Conservation (phyloP, 2,329 filamentous ascomycete genomes). For the Phyllosticta ampelicida region DNA sequence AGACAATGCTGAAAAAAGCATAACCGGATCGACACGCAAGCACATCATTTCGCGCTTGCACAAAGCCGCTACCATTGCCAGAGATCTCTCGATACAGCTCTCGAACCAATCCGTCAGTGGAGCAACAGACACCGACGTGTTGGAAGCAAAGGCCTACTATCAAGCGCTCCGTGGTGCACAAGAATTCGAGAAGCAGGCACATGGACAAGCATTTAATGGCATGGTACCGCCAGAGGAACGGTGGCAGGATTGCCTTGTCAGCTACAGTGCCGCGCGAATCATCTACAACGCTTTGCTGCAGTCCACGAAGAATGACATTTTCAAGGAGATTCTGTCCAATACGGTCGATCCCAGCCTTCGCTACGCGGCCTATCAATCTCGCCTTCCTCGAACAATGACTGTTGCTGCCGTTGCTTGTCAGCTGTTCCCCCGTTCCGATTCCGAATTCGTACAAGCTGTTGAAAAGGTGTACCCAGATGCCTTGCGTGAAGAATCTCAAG, state of each 20-base stretch:
- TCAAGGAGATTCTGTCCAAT: conserved; percentile 74
- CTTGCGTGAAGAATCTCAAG: conserved; percentile 37
- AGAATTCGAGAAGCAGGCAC: conserved; percentile 71
- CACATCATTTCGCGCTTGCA: conserved; percentile 82
- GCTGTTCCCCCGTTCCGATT: conserved; percentile 59
- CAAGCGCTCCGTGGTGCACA: conserved; percentile 65
- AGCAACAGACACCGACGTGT: conserved; percentile 58
- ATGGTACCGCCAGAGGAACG: conserved; percentile 28
- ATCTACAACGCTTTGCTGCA: conserved; percentile 70
- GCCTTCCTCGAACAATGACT: conserved; percentile 74
- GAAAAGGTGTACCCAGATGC: conserved; percentile 54
- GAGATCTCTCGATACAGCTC: conserved; percentile 56
- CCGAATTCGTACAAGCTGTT: conserved; percentile 53
- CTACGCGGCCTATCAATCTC: conserved; percentile 86
- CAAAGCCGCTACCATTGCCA: conserved; percentile 65
- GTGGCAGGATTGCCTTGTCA: conserved; percentile 69
- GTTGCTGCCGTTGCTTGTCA: conserved; percentile 68
- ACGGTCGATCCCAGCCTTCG: conserved; percentile 89
- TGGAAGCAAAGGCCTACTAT: conserved; percentile 80
- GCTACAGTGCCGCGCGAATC: conserved; percentile 66
- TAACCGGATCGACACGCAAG: conserved; percentile 67
- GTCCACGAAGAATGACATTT: conserved; percentile 60
- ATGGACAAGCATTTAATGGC: conserved; percentile 27
- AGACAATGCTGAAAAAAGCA: conserved; percentile 60
- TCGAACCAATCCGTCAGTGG: conserved; percentile 51